phyloP scores from a whole-genome alignment of 257 asterid species.

The Fraxinus cuspidata region DNA sequence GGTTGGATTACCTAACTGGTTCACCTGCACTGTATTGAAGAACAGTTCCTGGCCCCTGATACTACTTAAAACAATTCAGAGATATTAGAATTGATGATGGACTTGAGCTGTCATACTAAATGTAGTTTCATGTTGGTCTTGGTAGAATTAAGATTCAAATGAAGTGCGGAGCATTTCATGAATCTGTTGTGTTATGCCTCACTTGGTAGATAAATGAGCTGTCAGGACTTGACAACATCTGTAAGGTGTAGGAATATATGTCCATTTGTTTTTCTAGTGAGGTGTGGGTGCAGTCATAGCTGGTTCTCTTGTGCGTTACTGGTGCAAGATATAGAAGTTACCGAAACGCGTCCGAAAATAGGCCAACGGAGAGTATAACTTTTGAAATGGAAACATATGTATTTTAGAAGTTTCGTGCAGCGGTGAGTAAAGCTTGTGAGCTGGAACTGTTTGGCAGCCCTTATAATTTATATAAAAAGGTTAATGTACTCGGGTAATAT shows the following conservation, averaged over 20 bases:
- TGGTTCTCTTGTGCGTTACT: neutral
- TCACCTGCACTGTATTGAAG: constrained; percentile 34
- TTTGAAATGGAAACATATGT: neutral
- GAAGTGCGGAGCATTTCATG: constrained; percentile 27
- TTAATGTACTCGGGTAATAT: neutral
- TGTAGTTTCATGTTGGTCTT: constrained; percentile 19
- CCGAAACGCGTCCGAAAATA: neutral
- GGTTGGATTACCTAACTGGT: constrained; percentile 42
- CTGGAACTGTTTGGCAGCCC: neutral
- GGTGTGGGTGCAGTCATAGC: neutral
- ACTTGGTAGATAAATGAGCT: constrained; percentile 19
- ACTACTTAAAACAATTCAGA: constrained; percentile 33
- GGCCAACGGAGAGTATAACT: neutral
- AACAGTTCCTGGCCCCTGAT: constrained; percentile 27
- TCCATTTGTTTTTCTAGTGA: neutral
- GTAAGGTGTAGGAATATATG: neutral
- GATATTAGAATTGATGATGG: constrained; percentile 36
- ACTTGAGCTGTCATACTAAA: constrained; percentile 43
- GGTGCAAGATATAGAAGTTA: neutral
- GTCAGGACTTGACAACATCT: neutral
- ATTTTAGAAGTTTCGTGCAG: neutral
- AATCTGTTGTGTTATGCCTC: constrained; percentile 26
- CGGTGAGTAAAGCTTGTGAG: neutral
- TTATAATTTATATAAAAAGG: neutral
- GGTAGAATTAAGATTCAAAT: constrained; percentile 21